These are phyloP conservation scores for Oryza coarctata DNA, from an alignment of 176 grass and related monocot species.

Conservation along the genomic window DNA sequence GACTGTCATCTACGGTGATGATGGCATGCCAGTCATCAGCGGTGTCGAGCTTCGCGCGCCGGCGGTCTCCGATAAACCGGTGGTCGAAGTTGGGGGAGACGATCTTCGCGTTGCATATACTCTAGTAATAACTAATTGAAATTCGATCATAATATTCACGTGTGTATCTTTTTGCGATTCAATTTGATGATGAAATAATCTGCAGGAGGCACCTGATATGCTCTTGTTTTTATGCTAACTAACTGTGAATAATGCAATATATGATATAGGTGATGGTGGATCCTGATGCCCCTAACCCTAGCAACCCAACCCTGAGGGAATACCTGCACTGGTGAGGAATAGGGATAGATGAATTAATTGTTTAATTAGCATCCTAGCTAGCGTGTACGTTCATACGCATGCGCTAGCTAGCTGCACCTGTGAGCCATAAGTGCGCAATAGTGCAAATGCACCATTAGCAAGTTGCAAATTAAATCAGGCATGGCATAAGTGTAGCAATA, in stretches of 20 bases:
- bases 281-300: slow-evolving; percentile 88
- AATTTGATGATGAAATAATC: no score
- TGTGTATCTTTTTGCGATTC: no score
- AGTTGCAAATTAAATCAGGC: neutral
- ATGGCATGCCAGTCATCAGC: slow-evolving; percentile 43
- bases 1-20: slow-evolving; percentile 41
- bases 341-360: neutral
- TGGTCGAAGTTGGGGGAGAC: slow-evolving; percentile 60
- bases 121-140: slow-evolving; percentile 12
- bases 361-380: neutral
- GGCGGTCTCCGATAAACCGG: slow-evolving; percentile 26
- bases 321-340: slow-evolving; percentile 86
- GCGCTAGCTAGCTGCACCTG: neutral
- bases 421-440: neutral
- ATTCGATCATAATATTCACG: no score
- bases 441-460: neutral
- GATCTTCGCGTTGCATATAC: slow-evolving; percentile 58
- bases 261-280: slow-evolving; percentile 76
- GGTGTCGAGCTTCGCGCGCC: slow-evolving; percentile 62
- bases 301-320: slow-evolving; percentile 72
- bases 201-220: no score
- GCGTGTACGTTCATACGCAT: neutral
- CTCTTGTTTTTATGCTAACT: no score
- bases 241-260: no score
- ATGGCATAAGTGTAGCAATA: neutral